Evolutionary conservation across 1,284 basidiomycete genomes (phyloP).

Genomic region (Pterula multifida): DNA sequence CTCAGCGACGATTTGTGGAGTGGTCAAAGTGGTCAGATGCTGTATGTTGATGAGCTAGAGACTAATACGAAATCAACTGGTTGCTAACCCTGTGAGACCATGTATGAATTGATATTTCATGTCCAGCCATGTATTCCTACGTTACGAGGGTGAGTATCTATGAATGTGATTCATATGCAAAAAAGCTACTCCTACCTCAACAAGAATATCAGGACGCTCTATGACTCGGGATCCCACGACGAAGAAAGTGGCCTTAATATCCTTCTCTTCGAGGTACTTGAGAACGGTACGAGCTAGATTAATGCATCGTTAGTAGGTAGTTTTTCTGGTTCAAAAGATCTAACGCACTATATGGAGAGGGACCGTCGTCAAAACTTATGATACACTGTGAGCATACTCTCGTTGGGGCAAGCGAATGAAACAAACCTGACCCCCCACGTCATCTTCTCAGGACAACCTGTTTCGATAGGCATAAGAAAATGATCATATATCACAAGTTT

Average conservation of each 20-base stretch:
- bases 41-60: slow-evolving; percentile 17
- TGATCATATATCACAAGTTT: not conserved
- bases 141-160: not conserved
- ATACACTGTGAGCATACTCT: too few relatives aligned
- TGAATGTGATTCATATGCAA: too few relatives aligned
- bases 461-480: slow-evolving; percentile 3
- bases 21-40: slow-evolving; percentile 76
- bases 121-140: slow-evolving; percentile 70
- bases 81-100: slow-evolving; percentile 57
- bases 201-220: slow-evolving; percentile 64
- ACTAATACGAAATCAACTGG: slow-evolving; percentile 1
- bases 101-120: slow-evolving; percentile 72
- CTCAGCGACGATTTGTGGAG: slow-evolving; percentile 84
- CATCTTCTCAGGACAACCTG: slow-evolving; percentile 65
- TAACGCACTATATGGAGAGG: slow-evolving; percentile 64
- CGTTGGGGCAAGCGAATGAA: not conserved
- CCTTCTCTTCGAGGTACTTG: slow-evolving; percentile 52
- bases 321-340: slow-evolving; percentile 2
- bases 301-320: too few relatives aligned
- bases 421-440: slow-evolving; percentile 68
- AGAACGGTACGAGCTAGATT: slow-evolving; percentile 32
- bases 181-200: slow-evolving; percentile 24
- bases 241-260: slow-evolving; percentile 81
- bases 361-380: slow-evolving; percentile 83
- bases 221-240: slow-evolving; percentile 85